Conservation (phyloP, 805 yeast genomes). For the Pichia nanzhaoensis region DNA sequence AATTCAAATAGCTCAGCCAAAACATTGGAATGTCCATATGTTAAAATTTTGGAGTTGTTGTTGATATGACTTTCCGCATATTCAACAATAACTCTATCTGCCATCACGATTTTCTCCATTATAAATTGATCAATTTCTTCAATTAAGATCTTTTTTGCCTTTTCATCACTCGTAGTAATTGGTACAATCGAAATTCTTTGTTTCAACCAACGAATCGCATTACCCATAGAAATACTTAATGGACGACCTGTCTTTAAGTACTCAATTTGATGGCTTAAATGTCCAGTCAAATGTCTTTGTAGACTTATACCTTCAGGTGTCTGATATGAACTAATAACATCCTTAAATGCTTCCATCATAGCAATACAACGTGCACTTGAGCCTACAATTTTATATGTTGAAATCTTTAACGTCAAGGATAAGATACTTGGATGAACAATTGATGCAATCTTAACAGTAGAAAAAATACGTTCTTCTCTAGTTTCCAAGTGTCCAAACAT, state of each 20-base stretch:
- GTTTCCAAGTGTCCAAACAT: slow-evolving; percentile 77
- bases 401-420: slow-evolving; percentile 68
- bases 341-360: slow-evolving; percentile 79
- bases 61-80: slow-evolving; percentile 71
- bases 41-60: slow-evolving; percentile 71
- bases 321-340: slow-evolving; percentile 68
- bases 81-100: slow-evolving; percentile 77
- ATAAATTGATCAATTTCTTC: slow-evolving; percentile 74
- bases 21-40: slow-evolving; percentile 85
- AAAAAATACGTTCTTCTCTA: slow-evolving; percentile 63
- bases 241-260: slow-evolving; percentile 88
- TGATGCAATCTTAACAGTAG: slow-evolving; percentile 49
- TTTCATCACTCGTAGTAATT: slow-evolving; percentile 58
- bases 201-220: slow-evolving; percentile 94
- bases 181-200: slow-evolving; percentile 84
- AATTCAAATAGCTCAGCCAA: slow-evolving; percentile 65
- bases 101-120: slow-evolving; percentile 74
- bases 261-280: slow-evolving; percentile 88
- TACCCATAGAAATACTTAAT: slow-evolving; percentile 90
- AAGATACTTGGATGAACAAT: slow-evolving; percentile 84
- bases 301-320: slow-evolving; percentile 84
- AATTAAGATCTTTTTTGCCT: slow-evolving; percentile 59
- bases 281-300: slow-evolving; percentile 81
- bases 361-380: slow-evolving; percentile 79
- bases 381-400: slow-evolving; percentile 84